Percentiles rank a stretch among this genome's conserved stretches.
Conservation (phyloP, 2,329 filamentous ascomycete genomes). For the Cercospora nicotianae region DNA sequence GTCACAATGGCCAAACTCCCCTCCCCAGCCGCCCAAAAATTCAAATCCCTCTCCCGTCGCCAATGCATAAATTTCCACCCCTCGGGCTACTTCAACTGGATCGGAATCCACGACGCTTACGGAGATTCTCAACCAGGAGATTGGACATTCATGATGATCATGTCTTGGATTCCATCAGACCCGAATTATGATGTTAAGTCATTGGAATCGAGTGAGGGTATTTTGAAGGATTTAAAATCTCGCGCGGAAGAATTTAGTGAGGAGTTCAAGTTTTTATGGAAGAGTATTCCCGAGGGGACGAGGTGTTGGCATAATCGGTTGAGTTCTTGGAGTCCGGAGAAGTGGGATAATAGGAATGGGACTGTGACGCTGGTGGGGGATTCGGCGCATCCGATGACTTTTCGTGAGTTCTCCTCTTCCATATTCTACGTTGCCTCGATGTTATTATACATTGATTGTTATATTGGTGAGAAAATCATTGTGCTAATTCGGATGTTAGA, state of each 20-base stretch:
- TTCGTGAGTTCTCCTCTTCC: slow-evolving; percentile 16
- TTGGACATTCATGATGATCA: slow-evolving; percentile 28
- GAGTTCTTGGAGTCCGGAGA: slow-evolving; percentile 28
- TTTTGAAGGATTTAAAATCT: slow-evolving; percentile 20
- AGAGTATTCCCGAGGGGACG: slow-evolving; percentile 23
- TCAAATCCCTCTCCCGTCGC: slow-evolving; percentile 17
- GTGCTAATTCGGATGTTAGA: slow-evolving; percentile 15
- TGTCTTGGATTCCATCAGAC: slow-evolving; percentile 21
- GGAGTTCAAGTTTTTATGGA: slow-evolving; percentile 18
- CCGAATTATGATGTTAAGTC: slow-evolving; percentile 1
- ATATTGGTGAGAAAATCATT: too few species aligned
- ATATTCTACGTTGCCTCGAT: too few species aligned
- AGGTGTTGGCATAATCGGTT: slow-evolving; percentile 26
- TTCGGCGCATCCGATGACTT: slow-evolving; percentile 48
- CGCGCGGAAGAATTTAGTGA: slow-evolving; percentile 19
- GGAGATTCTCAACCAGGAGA: slow-evolving; percentile 15
- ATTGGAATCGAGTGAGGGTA: slow-evolving; percentile 7
- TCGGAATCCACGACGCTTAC: slow-evolving; percentile 25
- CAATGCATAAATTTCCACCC: slow-evolving; percentile 25
- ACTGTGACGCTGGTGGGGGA: slow-evolving; percentile 39
- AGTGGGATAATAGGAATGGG: slow-evolving; percentile 34
- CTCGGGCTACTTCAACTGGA: slow-evolving; percentile 25
- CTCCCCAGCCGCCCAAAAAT: slow-evolving; percentile 15
- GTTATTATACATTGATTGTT: too few species aligned
- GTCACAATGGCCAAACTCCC: slow-evolving; percentile 23